Base-by-base conservation (phyloP, 2,329 filamentous ascomycete species). In the Bipolaris cookei region DNA sequence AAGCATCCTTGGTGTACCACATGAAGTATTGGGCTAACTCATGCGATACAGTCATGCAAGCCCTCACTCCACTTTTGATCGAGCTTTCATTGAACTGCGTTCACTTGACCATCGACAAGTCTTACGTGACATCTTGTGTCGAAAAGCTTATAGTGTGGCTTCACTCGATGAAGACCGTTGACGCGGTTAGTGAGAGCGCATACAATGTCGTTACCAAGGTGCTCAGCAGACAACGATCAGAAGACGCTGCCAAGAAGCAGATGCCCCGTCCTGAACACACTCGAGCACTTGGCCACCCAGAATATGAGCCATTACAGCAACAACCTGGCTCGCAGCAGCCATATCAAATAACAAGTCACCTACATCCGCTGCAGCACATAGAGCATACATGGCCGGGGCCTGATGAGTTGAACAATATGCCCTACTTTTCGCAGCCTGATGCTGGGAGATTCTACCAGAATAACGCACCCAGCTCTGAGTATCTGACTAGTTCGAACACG, bases 21-120 rank as follows among this genome's bases (percentile, higher is more conserved):
- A 30, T 16, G 16, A 30, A 34, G 10, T 3, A 13, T 3, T 1
- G 35, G 6, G 4, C 53, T 61, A 45, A 63, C 21, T 6, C 10
- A 14, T 16, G 46, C 11, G 11, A 35, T 20, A 3, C n/a, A 62
- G 61, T 80, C 6, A 76, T 78, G 67, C 77, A 79, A 61, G 73
- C 76, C 1, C 63, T 72, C 1, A 68, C 72, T 1, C 65, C 79
- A 11, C 59, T 79, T 11, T 67, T 78, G 45, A 65, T 76, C 10
- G 77, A 78, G 55, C 51, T 78, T 20, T 72, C 71, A 1, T 69
- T 71, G 45, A 51, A 65, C 2, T 47, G 58, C 6, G 55, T 56
- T 4, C 73, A 76, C 54, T 56, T 71, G 48, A 52, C 59, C 1
- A 56, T 68, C 21, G 59, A 62, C 11, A 63, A 69, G 13, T 59